Percentiles rank a stretch among this genome's conserved stretches.
Evolutionary conservation across 192 early-diverging fungal genomes (phyloP).

Genomic region (Coemansia sp.): DNA sequence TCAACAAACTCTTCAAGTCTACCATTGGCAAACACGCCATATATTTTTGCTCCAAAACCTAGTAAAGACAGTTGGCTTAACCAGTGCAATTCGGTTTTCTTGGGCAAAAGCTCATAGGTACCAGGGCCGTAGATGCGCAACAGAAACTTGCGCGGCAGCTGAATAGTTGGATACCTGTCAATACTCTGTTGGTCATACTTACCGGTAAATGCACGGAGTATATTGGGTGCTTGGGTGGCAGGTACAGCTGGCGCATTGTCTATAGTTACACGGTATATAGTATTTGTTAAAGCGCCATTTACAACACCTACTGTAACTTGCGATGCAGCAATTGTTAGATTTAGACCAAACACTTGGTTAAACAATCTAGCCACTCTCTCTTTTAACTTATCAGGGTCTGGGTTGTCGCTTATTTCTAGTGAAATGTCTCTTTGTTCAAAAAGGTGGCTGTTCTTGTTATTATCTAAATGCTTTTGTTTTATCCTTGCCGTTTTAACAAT

Average conservation of each 20-base stretch:
- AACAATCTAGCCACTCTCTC: no score
- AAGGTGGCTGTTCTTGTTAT: no score
- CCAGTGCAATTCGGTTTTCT: slow-evolving; percentile 81
- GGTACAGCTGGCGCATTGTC: slow-evolving; percentile 21
- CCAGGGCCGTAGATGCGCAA: slow-evolving; percentile 81
- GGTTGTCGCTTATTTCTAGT: no score
- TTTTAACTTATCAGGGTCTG: no score
- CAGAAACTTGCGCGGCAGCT: slow-evolving; percentile 50
- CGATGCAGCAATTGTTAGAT: neutral
- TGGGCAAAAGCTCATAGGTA: slow-evolving; percentile 70
- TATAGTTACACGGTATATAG: slow-evolving; percentile 43
- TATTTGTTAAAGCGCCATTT: slow-evolving; percentile 74
- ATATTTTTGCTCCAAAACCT: slow-evolving; percentile 70
- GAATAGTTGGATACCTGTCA: no score
- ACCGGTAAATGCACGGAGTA: neutral
- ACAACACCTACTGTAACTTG: slow-evolving; percentile 52
- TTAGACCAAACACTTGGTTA: slow-evolving; percentile 21
- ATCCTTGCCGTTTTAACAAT: no score
- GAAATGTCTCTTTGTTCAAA: no score
- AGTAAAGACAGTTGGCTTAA: slow-evolving; percentile 65
- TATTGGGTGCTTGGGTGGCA: slow-evolving; percentile 3
- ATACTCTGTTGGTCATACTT: neutral
- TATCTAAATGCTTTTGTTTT: no score
- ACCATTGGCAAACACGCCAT: slow-evolving; percentile 81
- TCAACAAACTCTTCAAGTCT: slow-evolving; percentile 83